phyloP scores from a whole-genome alignment of 371 early-diverging fungal genomes.

The Mucor indicus region DNA sequence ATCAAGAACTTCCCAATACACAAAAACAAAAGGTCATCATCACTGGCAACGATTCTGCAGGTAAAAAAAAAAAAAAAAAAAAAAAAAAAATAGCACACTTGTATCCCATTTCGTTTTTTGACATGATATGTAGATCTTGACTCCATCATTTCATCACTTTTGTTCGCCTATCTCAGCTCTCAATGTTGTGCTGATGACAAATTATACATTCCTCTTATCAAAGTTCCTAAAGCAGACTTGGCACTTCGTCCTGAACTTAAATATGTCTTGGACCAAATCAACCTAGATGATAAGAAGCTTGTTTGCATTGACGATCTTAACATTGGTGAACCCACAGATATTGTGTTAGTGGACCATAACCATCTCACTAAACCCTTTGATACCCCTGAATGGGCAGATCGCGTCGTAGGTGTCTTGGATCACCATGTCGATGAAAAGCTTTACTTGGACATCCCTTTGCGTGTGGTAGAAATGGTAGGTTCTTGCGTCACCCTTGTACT shows the following conservation, averaged over 20 bases:
- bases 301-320: constrained; percentile 25
- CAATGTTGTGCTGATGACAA: constrained; percentile 3
- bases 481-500: constrained; percentile 63
- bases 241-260: constrained; percentile 64
- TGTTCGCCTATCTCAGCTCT: constrained; percentile 49
- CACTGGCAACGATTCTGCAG: constrained; percentile 73
- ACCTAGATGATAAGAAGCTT: constrained; percentile 18
- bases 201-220: constrained; percentile 53
- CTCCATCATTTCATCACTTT: constrained; percentile 59
- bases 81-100: no score
- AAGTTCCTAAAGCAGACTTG: constrained; percentile 60
- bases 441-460: constrained; percentile 32
- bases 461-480: constrained; percentile 59
- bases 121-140: constrained; percentile 55
- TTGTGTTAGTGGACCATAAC: constrained; percentile 66
- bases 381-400: constrained; percentile 9
- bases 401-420: constrained; percentile 64
- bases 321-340: constrained; percentile 15
- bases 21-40: constrained; percentile 32
- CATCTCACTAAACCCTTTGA: constrained; percentile 45
- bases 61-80: constrained; percentile 28
- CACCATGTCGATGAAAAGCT: constrained; percentile 69
- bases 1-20: background rate
- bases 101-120: background rate
- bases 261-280: constrained; percentile 38